A percentile compares a stretch with the other conserved stretches of the same genome.
Evolutionary conservation across 495 filamentous ascomycete genomes (phyloP).

Genomic region (Penicillium goetzii): DNA sequence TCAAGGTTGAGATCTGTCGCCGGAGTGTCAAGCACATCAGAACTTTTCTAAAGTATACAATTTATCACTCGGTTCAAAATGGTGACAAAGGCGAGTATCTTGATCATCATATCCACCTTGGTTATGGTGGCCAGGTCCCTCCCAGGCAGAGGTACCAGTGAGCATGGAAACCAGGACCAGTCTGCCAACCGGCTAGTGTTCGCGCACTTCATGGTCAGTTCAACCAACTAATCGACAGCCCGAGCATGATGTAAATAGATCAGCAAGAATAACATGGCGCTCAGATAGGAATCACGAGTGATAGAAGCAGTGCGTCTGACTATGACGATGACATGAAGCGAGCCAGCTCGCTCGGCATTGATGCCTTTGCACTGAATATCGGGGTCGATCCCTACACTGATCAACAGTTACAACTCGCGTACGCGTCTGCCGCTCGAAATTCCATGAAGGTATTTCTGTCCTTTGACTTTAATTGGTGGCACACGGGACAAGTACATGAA

Average conservation of each 20-base stretch:
- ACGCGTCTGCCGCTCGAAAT: conserved; percentile 59
- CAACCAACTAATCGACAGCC: no score
- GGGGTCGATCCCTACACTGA: conserved; percentile 57
- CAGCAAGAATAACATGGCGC: background rate
- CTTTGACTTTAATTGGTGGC: conserved; percentile 63
- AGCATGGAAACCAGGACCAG: background rate
- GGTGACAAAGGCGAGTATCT: background rate
- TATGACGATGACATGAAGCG: conserved; percentile 61
- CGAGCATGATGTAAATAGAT: background rate
- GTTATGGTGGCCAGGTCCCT: conserved; percentile 1
- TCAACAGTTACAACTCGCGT: conserved; percentile 57
- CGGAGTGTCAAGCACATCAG: background rate
- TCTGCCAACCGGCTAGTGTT: conserved; percentile 52
- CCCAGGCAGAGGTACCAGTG: background rate
- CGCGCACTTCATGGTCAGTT: conserved; percentile 61
- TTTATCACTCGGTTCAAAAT: background rate
- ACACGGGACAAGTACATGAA: conserved; percentile 42
- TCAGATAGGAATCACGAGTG: conserved; percentile 58
- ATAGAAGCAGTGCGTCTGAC: conserved; percentile 52
- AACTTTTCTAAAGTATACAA: background rate
- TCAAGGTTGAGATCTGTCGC: background rate
- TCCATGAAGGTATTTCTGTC: conserved; percentile 63
- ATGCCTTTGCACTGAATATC: conserved; percentile 65
- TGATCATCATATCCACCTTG: background rate
- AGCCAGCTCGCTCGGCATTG: conserved; percentile 58